Conservation (phyloP, 2,329 filamentous ascomycete genomes). For the Diaporthe ilicicola region DNA sequence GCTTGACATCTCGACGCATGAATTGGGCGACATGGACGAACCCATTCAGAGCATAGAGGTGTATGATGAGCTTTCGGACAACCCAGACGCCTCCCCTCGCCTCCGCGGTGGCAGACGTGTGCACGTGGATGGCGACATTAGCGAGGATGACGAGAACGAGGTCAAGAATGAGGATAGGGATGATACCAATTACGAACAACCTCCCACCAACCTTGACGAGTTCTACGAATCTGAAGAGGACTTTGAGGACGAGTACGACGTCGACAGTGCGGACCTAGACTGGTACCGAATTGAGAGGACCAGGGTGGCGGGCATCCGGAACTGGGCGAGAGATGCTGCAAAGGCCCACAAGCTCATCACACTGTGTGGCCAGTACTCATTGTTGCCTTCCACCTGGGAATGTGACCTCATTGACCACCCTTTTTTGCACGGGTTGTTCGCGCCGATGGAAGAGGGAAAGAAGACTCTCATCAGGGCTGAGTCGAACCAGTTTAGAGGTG, state of each 20-base stretch:
- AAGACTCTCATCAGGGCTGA: constrained; percentile 40
- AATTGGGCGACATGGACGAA: constrained; percentile 45
- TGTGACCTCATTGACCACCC: constrained; percentile 45
- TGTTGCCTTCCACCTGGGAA: constrained; percentile 45
- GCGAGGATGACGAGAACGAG: not conserved
- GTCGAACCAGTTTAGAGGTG: constrained; percentile 42
- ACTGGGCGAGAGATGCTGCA: constrained; percentile 44
- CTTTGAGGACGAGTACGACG: constrained; percentile 27
- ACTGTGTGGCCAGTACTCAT: constrained; percentile 46
- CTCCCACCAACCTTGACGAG: not conserved
- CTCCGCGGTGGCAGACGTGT: constrained; percentile 13
- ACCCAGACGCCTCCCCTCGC: not conserved
- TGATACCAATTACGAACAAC: constrained; percentile 1
- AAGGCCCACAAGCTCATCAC: constrained; percentile 45
- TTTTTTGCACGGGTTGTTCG: constrained; percentile 44
- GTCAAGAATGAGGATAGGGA: not conserved
- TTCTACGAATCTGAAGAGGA: constrained; percentile 21
- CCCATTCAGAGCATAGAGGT: constrained; percentile 57
- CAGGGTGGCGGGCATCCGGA: constrained; percentile 35
- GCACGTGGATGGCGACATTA: constrained; percentile 45
- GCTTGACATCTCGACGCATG: not conserved
- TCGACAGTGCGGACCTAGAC: constrained; percentile 5
- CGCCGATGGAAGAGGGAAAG: constrained; percentile 36
- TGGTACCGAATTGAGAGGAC: constrained; percentile 25
- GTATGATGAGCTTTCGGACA: constrained; percentile 1